A percentile compares a stretch with the other conserved stretches of the same genome.
These are phyloP conservation scores for Daedaleopsis nitida DNA, from an alignment of 768 basidiomycete genomes.

Conservation along the genomic window DNA sequence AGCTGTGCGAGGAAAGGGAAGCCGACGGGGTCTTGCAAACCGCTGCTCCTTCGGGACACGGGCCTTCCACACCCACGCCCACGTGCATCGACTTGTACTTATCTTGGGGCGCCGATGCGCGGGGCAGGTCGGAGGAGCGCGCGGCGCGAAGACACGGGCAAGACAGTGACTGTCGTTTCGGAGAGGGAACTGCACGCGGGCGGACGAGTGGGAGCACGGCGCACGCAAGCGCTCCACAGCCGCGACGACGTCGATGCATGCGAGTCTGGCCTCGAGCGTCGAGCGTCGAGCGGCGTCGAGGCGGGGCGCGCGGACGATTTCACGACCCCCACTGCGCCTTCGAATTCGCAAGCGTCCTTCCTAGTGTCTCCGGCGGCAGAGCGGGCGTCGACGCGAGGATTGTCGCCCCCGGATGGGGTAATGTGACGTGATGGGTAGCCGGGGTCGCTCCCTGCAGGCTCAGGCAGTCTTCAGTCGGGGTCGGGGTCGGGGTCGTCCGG, in stretches of 20 bases:
- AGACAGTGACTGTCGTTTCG: no score
- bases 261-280: background rate
- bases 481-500: no score
- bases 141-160: no score
- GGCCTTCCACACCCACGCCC: slow-evolving; percentile 1
- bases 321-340: no score
- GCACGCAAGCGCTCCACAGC: no score
- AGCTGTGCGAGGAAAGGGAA: background rate
- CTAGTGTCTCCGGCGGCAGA: background rate
- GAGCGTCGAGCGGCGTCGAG: background rate
- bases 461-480: no score
- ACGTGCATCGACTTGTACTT: no score
- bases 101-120: no score
- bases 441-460: background rate
- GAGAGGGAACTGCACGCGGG: no score
- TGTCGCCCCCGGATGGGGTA: slow-evolving; percentile 7
- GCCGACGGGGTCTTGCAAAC: slow-evolving; percentile 10
- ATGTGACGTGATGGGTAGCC: slow-evolving; percentile 14
- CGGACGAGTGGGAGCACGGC: no score
- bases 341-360: no score
- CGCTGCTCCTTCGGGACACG: background rate
- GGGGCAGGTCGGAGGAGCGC: no score
- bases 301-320: background rate
- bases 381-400: slow-evolving; percentile 2
- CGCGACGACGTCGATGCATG: background rate